Conservation (phyloP, 257 asterid genomes). For the Euphrasia confusa region DNA sequence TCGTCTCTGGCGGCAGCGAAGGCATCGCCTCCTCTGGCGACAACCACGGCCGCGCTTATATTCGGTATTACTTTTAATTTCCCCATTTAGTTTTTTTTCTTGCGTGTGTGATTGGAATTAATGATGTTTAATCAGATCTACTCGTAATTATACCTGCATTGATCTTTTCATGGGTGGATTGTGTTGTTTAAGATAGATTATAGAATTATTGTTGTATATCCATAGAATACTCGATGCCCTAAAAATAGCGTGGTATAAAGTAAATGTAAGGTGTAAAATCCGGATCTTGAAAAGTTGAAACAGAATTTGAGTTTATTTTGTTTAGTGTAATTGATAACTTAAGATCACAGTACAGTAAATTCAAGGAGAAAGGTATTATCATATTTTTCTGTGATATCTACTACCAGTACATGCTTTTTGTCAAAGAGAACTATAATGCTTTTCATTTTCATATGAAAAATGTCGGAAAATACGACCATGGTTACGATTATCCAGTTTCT, state of each 20-base stretch:
- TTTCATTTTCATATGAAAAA: slow-evolving; percentile 3
- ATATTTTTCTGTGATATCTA: not conserved
- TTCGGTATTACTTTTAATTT: slow-evolving; percentile 43
- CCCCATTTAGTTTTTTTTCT: slow-evolving; percentile 7
- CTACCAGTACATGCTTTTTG: not conserved
- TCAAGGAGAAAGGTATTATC: slow-evolving; percentile 7
- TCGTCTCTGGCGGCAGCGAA: slow-evolving; percentile 93
- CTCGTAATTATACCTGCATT: slow-evolving; percentile 22
- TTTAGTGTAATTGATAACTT: slow-evolving; percentile 19
- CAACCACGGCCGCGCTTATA: slow-evolving; percentile 63
- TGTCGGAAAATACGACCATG: not conserved
- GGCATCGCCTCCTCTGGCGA: slow-evolving; percentile 56
- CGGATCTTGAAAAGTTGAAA: slow-evolving; percentile 1
- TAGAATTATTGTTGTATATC: not conserved
- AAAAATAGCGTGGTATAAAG: not conserved
- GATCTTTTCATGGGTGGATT: slow-evolving; percentile 5
- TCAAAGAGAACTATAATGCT: not conserved
- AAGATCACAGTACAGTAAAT: not conserved
- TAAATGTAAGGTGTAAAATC: slow-evolving; percentile 3
- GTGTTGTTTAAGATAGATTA: slow-evolving; percentile 8
- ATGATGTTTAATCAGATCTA: slow-evolving; percentile 38
- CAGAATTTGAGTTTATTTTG: not conserved
- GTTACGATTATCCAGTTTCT: no score
- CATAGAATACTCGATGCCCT: slow-evolving; percentile 18
- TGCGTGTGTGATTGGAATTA: not conserved